Evolutionary conservation across 2,329 filamentous ascomycete genomes (phyloP), one percentile per base, ranked within the genome.

Genomic region (Fusarium irregulare): DNA sequence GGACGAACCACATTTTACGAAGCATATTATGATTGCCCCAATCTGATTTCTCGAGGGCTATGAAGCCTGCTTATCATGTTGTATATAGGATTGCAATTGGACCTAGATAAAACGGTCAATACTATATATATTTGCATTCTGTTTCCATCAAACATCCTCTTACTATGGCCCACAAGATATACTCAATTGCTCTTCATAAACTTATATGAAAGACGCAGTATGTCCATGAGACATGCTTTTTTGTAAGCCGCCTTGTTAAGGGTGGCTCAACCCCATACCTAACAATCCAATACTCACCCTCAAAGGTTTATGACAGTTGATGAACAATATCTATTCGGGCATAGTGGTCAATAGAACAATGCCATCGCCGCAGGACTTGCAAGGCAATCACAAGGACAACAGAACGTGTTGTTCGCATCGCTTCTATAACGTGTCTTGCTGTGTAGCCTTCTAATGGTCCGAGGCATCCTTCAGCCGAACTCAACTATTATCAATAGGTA

Each of bases 31-130:
- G 64, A 64, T 37, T 25, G 49, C 40, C 53, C 54, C 30, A 18
- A 30, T 28, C 48, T 18, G 23, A 41, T 49, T 47, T 40, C 46
- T 23, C 48, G 23, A 28, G 60, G 44, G 44, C 40, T 60, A 64
- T 44, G 37, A 67, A 55, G 58, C 55, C 50, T 71, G 42, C 27
- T 63, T 50, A 56, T 66, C 37, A 50, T n/a, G 21, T 37, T 51
- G 48, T 60, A 56, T 64, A 60, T 55, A 68, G 34, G 58, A 57
- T 60, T 25, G 44, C 18, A 42, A 41, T 49, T 59, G 32, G 34
- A 37, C 41, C 53, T 41, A n/a, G 37, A 37, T 40, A 32, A 27
- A 45, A 60, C 44, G 46, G 25, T 10, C 23, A 44, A 41, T 23
- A 42, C 37, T 53, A 51, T 53, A 53, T 41, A 20, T 53, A 44